Percentiles rank a stretch among this genome's conserved stretches.
These are phyloP conservation scores for Neurospora intermedia DNA, from an alignment of 495 filamentous ascomycete genomes.

Conservation along the genomic window DNA sequence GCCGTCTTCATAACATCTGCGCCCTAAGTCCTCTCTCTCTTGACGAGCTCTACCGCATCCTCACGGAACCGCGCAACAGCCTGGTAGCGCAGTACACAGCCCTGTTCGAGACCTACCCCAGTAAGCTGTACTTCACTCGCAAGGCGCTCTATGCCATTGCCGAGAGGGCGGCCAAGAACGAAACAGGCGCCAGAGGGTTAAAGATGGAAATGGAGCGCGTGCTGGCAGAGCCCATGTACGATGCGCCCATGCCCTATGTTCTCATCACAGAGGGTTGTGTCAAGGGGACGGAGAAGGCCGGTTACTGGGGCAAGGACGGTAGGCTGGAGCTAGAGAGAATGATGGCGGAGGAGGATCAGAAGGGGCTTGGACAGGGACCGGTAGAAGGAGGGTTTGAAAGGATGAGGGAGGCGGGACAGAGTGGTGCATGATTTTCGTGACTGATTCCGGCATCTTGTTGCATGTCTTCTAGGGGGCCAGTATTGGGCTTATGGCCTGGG, in stretches of 20 bases:
- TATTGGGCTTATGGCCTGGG: not conserved
- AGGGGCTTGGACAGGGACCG: constrained; percentile 9
- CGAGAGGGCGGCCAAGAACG: constrained; percentile 57
- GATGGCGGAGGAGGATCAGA: constrained; percentile 43
- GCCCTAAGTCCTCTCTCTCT: constrained; percentile 74
- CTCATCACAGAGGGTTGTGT: constrained; percentile 70
- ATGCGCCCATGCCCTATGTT: constrained; percentile 57
- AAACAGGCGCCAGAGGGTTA: constrained; percentile 78
- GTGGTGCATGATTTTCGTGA: constrained; percentile 24
- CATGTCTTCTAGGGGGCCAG: not conserved
- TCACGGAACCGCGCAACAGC: constrained; percentile 85
- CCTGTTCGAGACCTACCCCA: constrained; percentile 72
- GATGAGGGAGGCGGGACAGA: constrained; percentile 33
- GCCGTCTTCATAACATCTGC: constrained; percentile 78
- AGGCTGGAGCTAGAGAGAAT: constrained; percentile 42
- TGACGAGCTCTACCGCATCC: constrained; percentile 68
- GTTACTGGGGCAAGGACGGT: constrained; percentile 41
- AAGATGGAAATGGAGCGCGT: constrained; percentile 84
- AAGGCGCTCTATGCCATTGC: constrained; percentile 71
- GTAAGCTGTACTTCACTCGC: constrained; percentile 75
- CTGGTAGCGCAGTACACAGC: constrained; percentile 77
- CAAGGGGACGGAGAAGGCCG: constrained; percentile 44
- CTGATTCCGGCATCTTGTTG: not conserved
- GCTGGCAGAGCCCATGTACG: constrained; percentile 83
- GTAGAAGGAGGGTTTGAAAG: constrained; percentile 20